Percentiles rank a stretch among this genome's conserved stretches.
phyloP scores from a whole-genome alignment of 768 basidiomycete species.

The Leucosporidium scottii region DNA sequence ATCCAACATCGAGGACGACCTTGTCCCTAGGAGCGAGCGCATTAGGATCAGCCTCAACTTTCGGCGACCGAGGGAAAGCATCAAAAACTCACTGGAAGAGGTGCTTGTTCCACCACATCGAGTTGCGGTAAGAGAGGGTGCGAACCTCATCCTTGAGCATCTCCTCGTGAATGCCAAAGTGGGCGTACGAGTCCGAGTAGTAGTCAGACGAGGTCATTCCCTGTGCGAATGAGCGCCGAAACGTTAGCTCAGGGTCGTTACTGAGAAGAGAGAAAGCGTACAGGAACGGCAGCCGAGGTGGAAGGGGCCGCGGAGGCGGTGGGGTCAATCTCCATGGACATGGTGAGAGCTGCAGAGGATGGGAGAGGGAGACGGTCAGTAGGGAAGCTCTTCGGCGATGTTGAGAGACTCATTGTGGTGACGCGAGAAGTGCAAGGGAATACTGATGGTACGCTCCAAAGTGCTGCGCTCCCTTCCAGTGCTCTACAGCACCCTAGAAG shows the following conservation, averaged over 20 bases:
- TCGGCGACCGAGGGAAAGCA: background rate
- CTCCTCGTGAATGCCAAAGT: slow-evolving; percentile 54
- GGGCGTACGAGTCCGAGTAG: slow-evolving; percentile 32
- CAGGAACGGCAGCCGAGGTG: background rate
- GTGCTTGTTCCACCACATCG: slow-evolving; percentile 89
- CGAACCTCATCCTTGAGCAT: slow-evolving; percentile 97
- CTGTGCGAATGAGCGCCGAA: background rate
- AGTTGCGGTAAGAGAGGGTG: slow-evolving; percentile 87
- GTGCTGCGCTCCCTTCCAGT: too few relatives aligned
- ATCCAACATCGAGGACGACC: slow-evolving; percentile 94
- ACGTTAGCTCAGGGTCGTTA: background rate
- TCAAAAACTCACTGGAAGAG: slow-evolving; percentile 67
- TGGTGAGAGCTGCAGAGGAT: background rate
- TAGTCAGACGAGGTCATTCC: slow-evolving; percentile 32
- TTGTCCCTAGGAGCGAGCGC: slow-evolving; percentile 46
- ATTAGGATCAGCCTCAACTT: background rate
- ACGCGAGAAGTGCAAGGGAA: too few relatives aligned
- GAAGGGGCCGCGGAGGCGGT: background rate
- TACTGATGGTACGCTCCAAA: too few relatives aligned
- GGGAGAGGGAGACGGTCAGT: too few relatives aligned
- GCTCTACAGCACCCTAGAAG: too few relatives aligned
- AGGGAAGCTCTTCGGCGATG: too few relatives aligned
- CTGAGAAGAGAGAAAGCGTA: background rate
- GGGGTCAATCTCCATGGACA: background rate
- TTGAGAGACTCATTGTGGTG: too few relatives aligned